Conservation (phyloP, 2,329 filamentous ascomycete genomes). For the Aureobasidium lini region DNA sequence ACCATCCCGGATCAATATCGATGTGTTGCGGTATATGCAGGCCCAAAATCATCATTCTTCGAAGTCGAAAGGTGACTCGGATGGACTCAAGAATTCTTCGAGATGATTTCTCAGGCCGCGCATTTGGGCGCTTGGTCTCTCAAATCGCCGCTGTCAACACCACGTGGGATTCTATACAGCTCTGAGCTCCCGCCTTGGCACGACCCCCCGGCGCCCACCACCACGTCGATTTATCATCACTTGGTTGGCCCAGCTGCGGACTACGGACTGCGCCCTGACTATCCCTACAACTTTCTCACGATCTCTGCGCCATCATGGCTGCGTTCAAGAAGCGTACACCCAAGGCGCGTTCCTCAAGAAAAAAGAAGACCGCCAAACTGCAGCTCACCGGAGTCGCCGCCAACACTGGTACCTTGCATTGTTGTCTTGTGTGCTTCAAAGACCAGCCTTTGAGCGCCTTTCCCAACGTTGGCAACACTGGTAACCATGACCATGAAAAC, state of each 20-base stretch:
- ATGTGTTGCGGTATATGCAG: not conserved
- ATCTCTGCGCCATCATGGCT: too few species aligned
- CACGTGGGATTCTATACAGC: too few species aligned
- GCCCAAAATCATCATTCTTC: conserved; percentile 9
- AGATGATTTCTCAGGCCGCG: not conserved
- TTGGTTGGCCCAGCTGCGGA: too few species aligned
- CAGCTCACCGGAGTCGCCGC: not conserved
- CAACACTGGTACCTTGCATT: not conserved
- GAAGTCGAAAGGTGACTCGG: not conserved
- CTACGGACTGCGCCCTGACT: too few species aligned
- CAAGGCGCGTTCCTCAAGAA: too few species aligned
- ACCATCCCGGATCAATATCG: not conserved
- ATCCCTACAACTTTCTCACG: too few species aligned
- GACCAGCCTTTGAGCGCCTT: not conserved
- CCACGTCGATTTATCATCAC: too few species aligned
- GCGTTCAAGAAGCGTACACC: too few species aligned
- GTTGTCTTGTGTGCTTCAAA: not conserved
- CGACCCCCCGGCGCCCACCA: not conserved
- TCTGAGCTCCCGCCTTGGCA: not conserved
- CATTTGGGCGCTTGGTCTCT: too few species aligned
- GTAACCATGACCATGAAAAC: not conserved
- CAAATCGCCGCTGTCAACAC: too few species aligned
- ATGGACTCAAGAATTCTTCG: not conserved
- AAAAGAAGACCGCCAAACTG: not conserved
- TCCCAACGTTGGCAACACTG: not conserved